These are phyloP conservation scores for Lactifluus hygrophoroides DNA, from an alignment of 768 basidiomycete genomes.

Conservation along the genomic window DNA sequence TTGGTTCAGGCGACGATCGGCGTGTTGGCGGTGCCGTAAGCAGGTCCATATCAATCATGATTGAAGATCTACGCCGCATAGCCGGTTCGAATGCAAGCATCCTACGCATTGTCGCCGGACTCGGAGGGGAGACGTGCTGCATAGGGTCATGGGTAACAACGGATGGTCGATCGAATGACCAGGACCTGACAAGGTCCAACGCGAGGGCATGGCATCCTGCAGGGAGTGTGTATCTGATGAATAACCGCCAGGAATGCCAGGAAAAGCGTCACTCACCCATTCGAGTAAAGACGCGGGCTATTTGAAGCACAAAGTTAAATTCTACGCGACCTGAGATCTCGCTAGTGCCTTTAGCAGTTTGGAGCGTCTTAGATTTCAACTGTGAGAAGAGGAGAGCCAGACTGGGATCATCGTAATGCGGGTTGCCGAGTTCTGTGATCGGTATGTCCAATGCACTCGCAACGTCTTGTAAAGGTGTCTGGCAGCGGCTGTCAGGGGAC, in stretches of 20 bases:
- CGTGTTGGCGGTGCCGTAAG: constrained; percentile 51
- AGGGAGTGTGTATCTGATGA: constrained; percentile 1
- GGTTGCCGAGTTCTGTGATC: constrained; percentile 64
- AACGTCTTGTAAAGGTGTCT: constrained; percentile 75
- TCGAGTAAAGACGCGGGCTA: constrained; percentile 84
- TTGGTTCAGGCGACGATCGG: constrained; percentile 39
- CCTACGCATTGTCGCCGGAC: constrained; percentile 37
- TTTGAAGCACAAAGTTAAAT: constrained; percentile 94
- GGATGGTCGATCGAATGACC: constrained; percentile 84
- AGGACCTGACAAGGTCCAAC: constrained; percentile 78
- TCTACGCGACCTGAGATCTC: constrained; percentile 84
- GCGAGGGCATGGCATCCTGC: constrained; percentile 90
- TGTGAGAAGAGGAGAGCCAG: constrained; percentile 86
- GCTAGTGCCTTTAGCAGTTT: constrained; percentile 87
- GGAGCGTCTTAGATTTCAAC: constrained; percentile 81
- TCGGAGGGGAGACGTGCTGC: constrained; percentile 30
- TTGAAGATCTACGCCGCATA: constrained; percentile 56
- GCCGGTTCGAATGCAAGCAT: constrained; percentile 44
- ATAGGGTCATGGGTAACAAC: constrained; percentile 26
- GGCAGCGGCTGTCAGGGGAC: background rate
- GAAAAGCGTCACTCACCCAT: constrained; percentile 59
- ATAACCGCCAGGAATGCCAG: background rate
- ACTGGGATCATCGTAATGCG: constrained; percentile 91
- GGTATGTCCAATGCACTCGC: constrained; percentile 46
- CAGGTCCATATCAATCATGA: constrained; percentile 87